These are phyloP conservation scores for Serendipita sp. DNA, from an alignment of 768 basidiomycete species.

Conservation along the genomic window DNA sequence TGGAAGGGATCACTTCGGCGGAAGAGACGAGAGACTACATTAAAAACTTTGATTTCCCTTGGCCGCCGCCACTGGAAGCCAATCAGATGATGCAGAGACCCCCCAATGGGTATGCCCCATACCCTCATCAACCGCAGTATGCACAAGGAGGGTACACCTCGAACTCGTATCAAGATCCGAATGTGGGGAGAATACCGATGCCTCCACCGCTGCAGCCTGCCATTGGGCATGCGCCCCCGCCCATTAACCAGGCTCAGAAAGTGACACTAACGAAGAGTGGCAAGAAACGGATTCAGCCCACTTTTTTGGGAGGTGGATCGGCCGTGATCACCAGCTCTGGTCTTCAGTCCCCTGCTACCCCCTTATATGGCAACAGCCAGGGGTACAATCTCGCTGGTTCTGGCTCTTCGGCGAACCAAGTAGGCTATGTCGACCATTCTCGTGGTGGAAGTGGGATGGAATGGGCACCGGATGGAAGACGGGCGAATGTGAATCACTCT, in stretches of 20 bases:
- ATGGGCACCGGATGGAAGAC: neutral
- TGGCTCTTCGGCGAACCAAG: neutral
- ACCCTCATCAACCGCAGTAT: slow-evolving; percentile 23
- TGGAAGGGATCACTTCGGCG: slow-evolving; percentile 65
- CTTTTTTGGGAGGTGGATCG: slow-evolving; percentile 22
- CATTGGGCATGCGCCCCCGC: slow-evolving; percentile 6
- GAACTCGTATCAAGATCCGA: slow-evolving; percentile 15
- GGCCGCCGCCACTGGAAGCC: slow-evolving; percentile 18
- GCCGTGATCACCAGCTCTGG: slow-evolving; percentile 11
- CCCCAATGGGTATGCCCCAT: slow-evolving; percentile 4
- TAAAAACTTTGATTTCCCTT: slow-evolving; percentile 60
- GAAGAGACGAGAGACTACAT: slow-evolving; percentile 65
- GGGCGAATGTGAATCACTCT: neutral
- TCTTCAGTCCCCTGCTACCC: neutral
- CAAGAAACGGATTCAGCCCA: slow-evolving; percentile 50
- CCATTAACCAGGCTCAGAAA: slow-evolving; percentile 15
- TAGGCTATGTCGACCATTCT: neutral
- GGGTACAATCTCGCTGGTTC: slow-evolving; percentile 10
- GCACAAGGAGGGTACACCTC: slow-evolving; percentile 19
- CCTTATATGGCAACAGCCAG: neutral
- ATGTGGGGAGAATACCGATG: slow-evolving; percentile 16
- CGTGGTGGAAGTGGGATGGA: slow-evolving; percentile 2
- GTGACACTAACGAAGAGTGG: slow-evolving; percentile 21
- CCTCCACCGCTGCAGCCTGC: slow-evolving; percentile 8
- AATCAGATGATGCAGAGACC: neutral